Evolutionary conservation across 352 stramenopile species (phyloP), one percentile per base, ranked within the genome.

Genomic region (Globisporangium iwayamae): DNA sequence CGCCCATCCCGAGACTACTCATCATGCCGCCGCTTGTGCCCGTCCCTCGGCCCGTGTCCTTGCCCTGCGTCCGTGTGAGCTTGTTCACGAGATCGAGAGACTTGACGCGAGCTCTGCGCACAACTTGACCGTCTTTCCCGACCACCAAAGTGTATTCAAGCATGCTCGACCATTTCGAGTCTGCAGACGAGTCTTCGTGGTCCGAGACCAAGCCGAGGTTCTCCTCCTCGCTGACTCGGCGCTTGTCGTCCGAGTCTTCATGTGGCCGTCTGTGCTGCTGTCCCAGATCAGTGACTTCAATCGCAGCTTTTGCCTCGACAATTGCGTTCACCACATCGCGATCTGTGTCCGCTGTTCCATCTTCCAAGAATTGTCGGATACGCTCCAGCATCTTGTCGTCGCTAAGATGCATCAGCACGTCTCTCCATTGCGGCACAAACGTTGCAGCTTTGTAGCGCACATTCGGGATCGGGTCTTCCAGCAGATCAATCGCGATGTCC

Each of bases 161-260:
- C 85, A 94, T 94, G 62, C 81, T 91, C 1, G 81, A 91, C 85
- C 85, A 94, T 28, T 91, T 91, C 16, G 83, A 87, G 48, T 94
- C 85, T 30, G 82, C 78, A 4, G 81, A 87, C 11, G 80, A 89
- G 63, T 92, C 83, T 61, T 94, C 85, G 30, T 94, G 85, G 51
- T 94, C 85, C 0, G 79, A 83, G 51, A 79, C 74, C 46, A 94
- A 60, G 0, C 78, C 73, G 8, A 83, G 58, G 34, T 68, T 77
- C 38, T 94, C 83, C 43, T 94, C 85, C 45, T 90, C 79, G 9
- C 65, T 65, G 6, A 86, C 67, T 22, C 81, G 75, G 11, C 80
- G 70, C 45, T 86, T 88, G 60, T 94, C 83, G 1, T 91, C 78
- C 18, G 55, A 45, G 48, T 91, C 83, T 50, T 90, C 83, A 38